phyloP scores from a whole-genome alignment of 1,284 basidiomycete genomes.

The Puccinia triticina region DNA sequence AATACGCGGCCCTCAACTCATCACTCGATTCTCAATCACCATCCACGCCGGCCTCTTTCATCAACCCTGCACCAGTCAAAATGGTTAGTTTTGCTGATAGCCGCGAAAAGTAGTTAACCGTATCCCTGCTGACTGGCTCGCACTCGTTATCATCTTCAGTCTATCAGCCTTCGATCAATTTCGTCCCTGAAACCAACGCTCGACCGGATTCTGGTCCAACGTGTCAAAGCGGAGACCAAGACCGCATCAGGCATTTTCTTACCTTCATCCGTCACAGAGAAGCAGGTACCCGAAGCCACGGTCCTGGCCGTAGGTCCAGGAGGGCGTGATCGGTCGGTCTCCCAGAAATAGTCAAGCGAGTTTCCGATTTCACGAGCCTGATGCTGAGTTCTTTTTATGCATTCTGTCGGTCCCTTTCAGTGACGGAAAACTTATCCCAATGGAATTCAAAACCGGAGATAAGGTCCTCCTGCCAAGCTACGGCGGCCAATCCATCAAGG shows the following conservation, averaged over 20 bases:
- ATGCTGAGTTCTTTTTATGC: not conserved
- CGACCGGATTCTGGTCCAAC: conserved; percentile 95
- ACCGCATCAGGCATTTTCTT: conserved; percentile 91
- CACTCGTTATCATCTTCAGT: not conserved
- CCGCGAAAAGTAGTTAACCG: not conserved
- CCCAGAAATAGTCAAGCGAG: not conserved
- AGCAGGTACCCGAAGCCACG: conserved; percentile 89
- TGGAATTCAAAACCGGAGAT: conserved; percentile 83
- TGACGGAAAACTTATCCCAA: conserved; percentile 77
- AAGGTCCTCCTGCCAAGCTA: conserved; percentile 90
- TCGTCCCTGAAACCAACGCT: conserved; percentile 86
- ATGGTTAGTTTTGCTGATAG: not conserved
- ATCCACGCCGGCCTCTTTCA: not conserved
- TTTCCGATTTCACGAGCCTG: not conserved
- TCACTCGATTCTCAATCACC: no score
- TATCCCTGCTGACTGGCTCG: not conserved
- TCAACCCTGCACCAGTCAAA: not conserved
- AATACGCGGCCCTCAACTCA: no score
- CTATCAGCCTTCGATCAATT: conserved; percentile 67
- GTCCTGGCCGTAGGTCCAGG: conserved; percentile 95
- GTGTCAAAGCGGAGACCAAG: conserved; percentile 93
- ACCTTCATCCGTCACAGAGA: conserved; percentile 79
- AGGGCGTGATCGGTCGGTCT: conserved; percentile 70
- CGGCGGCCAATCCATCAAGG: conserved; percentile 94
- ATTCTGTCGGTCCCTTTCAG: not conserved